Percentiles rank a stretch among this genome's conserved stretches.
phyloP scores from a whole-genome alignment of 1,284 basidiomycete species.

The Nidula niveotomentosa region DNA sequence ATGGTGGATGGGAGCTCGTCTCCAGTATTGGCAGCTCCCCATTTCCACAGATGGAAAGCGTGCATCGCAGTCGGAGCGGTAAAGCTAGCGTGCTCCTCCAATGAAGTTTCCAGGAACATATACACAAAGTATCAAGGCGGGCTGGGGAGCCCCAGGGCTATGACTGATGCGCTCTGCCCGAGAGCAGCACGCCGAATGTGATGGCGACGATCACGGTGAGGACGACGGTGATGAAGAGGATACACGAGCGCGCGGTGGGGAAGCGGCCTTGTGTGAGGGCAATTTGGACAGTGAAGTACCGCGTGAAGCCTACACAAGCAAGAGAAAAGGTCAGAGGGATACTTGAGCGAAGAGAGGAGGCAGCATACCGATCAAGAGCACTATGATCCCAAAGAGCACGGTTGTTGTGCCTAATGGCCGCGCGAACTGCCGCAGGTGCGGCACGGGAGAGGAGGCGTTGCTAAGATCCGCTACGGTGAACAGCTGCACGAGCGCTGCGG shows the following conservation, averaged over 20 bases:
- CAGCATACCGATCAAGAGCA: conserved; percentile 43
- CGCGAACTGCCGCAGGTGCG: conserved; percentile 33
- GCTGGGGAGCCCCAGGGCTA: too few relatives aligned
- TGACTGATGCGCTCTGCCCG: conserved; percentile 3
- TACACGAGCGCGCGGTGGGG: conserved; percentile 46
- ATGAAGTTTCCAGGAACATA: too few relatives aligned
- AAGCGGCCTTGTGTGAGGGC: conserved; percentile 51
- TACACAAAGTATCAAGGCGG: too few relatives aligned
- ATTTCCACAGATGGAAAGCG: too few relatives aligned
- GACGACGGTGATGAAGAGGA: conserved; percentile 33
- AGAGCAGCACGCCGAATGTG: conserved; percentile 49
- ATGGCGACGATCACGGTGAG: conserved; percentile 41
- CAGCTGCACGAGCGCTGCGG: conserved; percentile 49
- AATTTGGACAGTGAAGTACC: conserved; percentile 58
- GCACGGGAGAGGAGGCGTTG: conserved; percentile 7
- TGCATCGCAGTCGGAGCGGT: too few relatives aligned
- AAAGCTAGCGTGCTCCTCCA: too few relatives aligned
- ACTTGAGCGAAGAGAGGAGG: not conserved
- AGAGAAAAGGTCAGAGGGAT: not conserved
- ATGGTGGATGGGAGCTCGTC: too few relatives aligned
- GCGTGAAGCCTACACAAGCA: conserved; percentile 34
- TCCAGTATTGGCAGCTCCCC: too few relatives aligned
- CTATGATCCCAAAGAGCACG: conserved; percentile 43
- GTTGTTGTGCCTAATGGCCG: conserved; percentile 51
- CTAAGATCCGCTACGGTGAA: conserved; percentile 42